Conservation (phyloP, 2,329 filamentous ascomycete genomes). For the Graphiopsis chlorocephala region DNA sequence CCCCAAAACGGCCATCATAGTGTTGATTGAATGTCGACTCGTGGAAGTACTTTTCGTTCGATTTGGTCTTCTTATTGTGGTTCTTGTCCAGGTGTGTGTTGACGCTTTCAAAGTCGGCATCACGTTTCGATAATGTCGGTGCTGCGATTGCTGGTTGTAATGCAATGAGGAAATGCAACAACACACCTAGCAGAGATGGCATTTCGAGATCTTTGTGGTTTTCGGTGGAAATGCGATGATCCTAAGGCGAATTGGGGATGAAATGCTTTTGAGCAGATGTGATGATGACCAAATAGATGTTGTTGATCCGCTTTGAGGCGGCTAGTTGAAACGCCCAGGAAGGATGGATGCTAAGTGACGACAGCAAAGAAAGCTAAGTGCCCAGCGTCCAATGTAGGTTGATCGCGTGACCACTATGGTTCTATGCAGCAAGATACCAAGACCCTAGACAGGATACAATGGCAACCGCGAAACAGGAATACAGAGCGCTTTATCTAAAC, state of each 20-base stretch:
- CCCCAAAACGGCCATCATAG: conserved; percentile 58
- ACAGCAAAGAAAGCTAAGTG: conserved; percentile 1
- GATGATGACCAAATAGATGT: not conserved
- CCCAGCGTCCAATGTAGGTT: not conserved
- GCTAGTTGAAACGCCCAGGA: not conserved
- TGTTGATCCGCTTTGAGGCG: not conserved
- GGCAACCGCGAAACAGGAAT: not conserved
- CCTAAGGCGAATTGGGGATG: not conserved
- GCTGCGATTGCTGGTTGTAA: conserved; percentile 10
- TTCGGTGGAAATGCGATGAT: not conserved
- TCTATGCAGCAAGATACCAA: not conserved
- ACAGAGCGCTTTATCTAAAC: not conserved
- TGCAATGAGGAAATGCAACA: conserved; percentile 11
- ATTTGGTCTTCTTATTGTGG: conserved; percentile 34
- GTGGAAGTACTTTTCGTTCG: conserved; percentile 49
- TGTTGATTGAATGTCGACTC: conserved; percentile 53
- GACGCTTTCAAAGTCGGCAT: conserved; percentile 46
- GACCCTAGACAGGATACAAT: not conserved
- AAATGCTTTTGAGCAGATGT: not conserved
- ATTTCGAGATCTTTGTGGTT: not conserved
- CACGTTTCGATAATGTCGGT: conserved; percentile 25
- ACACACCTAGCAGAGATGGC: not conserved
- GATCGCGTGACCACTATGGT: conserved; percentile 2
- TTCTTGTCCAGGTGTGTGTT: conserved; percentile 40
- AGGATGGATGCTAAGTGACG: not conserved